Evolutionary conservation across 2,329 filamentous ascomycete genomes (phyloP).

Genomic region (Nothophaeocryptopus gaeumannii): DNA sequence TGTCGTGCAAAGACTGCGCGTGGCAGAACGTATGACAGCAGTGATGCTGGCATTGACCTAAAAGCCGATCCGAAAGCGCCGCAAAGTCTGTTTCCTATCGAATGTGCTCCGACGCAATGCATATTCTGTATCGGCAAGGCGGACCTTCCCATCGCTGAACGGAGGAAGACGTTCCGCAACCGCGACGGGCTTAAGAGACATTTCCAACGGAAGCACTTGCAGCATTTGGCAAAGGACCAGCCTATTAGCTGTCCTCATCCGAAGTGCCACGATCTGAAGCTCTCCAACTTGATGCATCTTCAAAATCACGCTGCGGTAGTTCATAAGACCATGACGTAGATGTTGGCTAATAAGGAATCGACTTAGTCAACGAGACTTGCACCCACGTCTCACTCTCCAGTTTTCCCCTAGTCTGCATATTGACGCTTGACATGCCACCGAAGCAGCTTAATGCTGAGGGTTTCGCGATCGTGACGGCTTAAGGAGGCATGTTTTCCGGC

Average conservation of each 20-base stretch:
- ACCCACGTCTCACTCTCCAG: no score
- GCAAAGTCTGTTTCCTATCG: not conserved
- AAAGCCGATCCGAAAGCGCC: not conserved
- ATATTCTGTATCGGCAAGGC: not conserved
- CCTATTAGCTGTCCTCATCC: conserved; percentile 1
- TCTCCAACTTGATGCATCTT: conserved; percentile 3
- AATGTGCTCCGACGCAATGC: not conserved
- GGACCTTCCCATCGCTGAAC: not conserved
- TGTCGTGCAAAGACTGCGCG: not conserved
- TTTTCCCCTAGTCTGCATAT: no score
- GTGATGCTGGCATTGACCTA: not conserved
- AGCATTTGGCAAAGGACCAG: not conserved
- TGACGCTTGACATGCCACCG: no score
- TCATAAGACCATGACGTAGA: conserved; percentile 4
- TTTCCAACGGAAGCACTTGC: conserved; percentile 4
- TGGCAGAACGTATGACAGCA: not conserved
- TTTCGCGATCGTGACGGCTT: no score
- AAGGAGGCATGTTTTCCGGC: no score
- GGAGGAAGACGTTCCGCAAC: conserved; percentile 5
- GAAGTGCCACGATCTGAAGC: not conserved
- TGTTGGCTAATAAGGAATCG: conserved; percentile 1
- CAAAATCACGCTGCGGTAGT: conserved; percentile 2
- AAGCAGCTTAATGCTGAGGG: no score
- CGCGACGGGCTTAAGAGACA: conserved; percentile 4
- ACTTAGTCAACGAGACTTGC: no score